Conservation (phyloP, 805 yeast genomes). For the Starmerella ratchasimensis region DNA sequence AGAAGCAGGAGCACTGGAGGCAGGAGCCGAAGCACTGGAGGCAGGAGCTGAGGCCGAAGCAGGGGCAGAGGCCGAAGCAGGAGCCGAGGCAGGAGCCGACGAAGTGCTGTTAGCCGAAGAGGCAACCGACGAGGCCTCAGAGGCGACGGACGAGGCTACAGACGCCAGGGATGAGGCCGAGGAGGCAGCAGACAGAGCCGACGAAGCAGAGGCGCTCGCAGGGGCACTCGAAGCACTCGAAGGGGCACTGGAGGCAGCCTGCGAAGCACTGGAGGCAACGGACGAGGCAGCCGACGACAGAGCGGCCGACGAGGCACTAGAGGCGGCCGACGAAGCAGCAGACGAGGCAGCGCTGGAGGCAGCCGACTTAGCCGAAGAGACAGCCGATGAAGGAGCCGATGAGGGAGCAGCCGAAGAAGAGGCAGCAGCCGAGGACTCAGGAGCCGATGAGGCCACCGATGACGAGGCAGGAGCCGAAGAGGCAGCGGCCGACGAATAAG, state of each 20-base stretch:
- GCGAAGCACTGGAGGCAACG: background rate
- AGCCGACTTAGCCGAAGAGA: too few relatives aligned
- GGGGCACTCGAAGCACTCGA: background rate
- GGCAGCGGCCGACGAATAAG: background rate
- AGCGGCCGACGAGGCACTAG: too few relatives aligned
- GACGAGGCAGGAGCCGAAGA: background rate
- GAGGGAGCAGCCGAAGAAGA: background rate
- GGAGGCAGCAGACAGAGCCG: background rate
- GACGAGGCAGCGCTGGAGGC: too few relatives aligned
- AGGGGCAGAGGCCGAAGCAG: slow-evolving; percentile 19
- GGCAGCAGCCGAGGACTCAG: background rate
- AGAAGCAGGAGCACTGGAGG: background rate
- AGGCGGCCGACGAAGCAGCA: too few relatives aligned
- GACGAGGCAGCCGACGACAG: background rate
- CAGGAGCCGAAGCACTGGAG: background rate
- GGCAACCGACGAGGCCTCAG: background rate
- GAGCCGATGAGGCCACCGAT: background rate
- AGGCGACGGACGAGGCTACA: background rate
- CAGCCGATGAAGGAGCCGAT: background rate
- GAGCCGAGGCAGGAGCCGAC: slow-evolving; percentile 17
- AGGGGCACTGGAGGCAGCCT: background rate
- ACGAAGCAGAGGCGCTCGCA: background rate
- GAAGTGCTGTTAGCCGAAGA: background rate
- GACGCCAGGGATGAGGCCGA: background rate
- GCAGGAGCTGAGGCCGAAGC: slow-evolving; percentile 5